Conservation (phyloP, 176 grass and related monocot genomes). For the Zoysia japonica region DNA sequence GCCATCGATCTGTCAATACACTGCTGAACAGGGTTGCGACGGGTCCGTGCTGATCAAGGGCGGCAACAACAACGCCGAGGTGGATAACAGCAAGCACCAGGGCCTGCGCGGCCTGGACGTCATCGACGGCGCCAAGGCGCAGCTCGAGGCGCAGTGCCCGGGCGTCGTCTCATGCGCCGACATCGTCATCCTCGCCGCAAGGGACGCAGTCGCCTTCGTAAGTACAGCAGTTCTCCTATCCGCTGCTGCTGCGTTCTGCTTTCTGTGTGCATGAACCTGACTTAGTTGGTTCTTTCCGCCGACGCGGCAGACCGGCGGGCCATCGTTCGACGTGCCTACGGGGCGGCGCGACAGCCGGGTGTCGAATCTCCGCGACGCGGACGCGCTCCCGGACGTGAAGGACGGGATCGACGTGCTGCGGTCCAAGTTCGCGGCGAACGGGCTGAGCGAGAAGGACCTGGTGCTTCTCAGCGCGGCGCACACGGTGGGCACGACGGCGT, state of each 20-base stretch:
- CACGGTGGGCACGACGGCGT: conserved; percentile 88
- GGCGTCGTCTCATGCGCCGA: conserved; percentile 89
- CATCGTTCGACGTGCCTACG: conserved; percentile 68
- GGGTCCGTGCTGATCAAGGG: conserved; percentile 72
- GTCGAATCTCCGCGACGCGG: conserved; percentile 54
- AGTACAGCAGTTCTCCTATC: conserved; percentile 31
- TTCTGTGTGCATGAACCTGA: no score
- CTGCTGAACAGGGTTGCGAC: conserved; percentile 89
- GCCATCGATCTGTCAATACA: no score
- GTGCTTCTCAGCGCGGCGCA: conserved; percentile 83
- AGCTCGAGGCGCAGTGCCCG: conserved; percentile 65
- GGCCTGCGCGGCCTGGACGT: conserved; percentile 68
- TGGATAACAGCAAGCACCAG: conserved; percentile 65
- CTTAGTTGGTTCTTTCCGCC: no score
- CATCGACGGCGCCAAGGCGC: conserved; percentile 63
- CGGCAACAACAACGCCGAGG: conserved; percentile 48
- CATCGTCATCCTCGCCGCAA: conserved; percentile 63
- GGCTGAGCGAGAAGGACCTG: conserved; percentile 73
- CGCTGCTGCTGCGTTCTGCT: no score
- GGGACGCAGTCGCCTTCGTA: conserved; percentile 65
- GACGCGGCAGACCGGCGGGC: conserved; percentile 60
- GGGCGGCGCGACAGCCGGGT: conserved; percentile 61
- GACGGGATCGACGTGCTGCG: conserved; percentile 51
- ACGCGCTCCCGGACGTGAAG: conserved; percentile 62
- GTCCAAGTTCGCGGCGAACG: conserved; percentile 69